phyloP scores from a whole-genome alignment of 352 stramenopile species.

The Phytophthora boehmeriae region DNA sequence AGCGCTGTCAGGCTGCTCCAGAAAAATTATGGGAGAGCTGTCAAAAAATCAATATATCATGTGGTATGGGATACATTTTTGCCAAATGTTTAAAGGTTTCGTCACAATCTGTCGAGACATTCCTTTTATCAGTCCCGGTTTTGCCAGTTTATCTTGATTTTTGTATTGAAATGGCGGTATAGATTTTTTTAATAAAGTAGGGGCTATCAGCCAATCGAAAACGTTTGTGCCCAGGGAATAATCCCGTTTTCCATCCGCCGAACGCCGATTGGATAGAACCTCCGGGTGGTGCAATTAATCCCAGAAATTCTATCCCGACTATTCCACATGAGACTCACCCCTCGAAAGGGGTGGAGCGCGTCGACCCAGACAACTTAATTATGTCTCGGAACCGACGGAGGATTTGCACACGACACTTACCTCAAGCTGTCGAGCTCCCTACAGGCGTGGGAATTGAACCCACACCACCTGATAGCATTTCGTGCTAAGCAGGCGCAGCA shows the following conservation, averaged over 20 bases:
- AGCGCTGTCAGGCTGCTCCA: neutral
- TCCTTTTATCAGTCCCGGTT: too few species aligned
- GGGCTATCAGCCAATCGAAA: conserved; percentile 18
- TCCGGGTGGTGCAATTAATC: conserved; percentile 3
- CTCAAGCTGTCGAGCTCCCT: conserved; percentile 22
- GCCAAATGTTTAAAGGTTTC: neutral
- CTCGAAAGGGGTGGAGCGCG: too few species aligned
- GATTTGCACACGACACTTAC: conserved; percentile 30
- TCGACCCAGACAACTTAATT: too few species aligned
- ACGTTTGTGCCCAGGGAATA: conserved; percentile 18
- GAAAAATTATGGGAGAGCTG: neutral
- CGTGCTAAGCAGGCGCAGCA: too few species aligned
- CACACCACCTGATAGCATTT: too few species aligned
- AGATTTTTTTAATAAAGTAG: conserved; percentile 13
- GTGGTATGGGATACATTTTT: neutral
- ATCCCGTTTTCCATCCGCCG: conserved; percentile 13
- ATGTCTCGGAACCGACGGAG: conserved; percentile 7
- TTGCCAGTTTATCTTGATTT: too few species aligned
- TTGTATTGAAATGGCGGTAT: conserved; percentile 7
- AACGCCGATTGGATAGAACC: conserved; percentile 13
- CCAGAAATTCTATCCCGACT: conserved; percentile 3
- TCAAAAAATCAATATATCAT: neutral
- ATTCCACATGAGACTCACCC: too few species aligned
- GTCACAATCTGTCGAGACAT: neutral
- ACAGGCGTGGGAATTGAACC: neutral